Evolutionary conservation across 2,329 filamentous ascomycete genomes (phyloP), one percentile per base, ranked within the genome.

Genomic region (Aspergillus sp.): DNA sequence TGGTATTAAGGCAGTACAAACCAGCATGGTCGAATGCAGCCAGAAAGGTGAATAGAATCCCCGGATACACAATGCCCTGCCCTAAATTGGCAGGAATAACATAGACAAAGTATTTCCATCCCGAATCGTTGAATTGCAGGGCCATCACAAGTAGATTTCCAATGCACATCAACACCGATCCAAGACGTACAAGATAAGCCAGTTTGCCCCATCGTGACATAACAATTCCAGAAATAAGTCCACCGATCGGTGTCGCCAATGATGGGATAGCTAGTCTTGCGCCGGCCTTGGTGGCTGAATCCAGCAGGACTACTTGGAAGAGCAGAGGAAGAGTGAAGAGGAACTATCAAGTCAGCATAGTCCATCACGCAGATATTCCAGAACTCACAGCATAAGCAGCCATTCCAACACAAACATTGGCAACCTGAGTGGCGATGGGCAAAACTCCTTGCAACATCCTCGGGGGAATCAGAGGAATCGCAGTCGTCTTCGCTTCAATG

Each of bases 11-110:
- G 19, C 19, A 19, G 19, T 19, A 33, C 71, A 51, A 64, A 81
- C 79, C 76, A 30, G 73, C 66, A 51, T 84, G 81, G 7, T 79
- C 77, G 51, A 84, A 84, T 0, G 78, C 77, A 4, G 81, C 78
- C 3, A 85, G 63, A 11, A 78, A 79, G 0, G 79, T 83, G 51
- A 84, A 85, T 1, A 84, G 60, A 13, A 81, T 62, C 0, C 64
- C 66, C 0, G 71, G 71, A 47, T 73, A 73, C 1, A 70, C 66
- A 43, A 74, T 71, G 0, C 70, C 70, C 48, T 74, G 71, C 1
- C 71, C 70, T 1, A 74, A 55, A 43, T 71, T 74, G 5, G 70
- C 69, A 0, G 71, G 70, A 32, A 73, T 67, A 10, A 73, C 63
- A 46, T 64, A 73, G 2, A 65, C 61, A 31, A 70, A 58, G 46